Base-by-base conservation (phyloP, 257 asterid species). In the Petrea volubilis region DNA sequence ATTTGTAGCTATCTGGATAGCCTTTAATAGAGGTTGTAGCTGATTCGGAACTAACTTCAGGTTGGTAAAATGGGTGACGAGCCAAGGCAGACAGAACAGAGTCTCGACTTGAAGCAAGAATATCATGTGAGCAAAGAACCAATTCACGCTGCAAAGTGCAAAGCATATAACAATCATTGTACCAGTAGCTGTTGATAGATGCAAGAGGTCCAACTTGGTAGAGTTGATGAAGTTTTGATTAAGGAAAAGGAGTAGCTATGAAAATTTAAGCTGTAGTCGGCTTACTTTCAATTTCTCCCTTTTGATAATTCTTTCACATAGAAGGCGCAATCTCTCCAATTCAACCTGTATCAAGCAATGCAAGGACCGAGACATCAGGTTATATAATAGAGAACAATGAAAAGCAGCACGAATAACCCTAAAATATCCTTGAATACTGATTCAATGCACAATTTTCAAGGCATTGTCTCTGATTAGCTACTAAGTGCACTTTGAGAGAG, bases 211-310 rank as follows among this genome's bases (percentile, higher is more conserved):
- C 40, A 62, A 49, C 21, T 64, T 24, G 52, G 14, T 6, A 25
- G 33, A 38, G 57, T 17, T 12, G 18, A 24, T 6, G 18, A 61
- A 49, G 20, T 31, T 8, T 23, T 29, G 41, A 56, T 27, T 33
- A 9, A 14, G 12, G n/a, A n/a, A n/a, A n/a, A n/a, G 44, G 0
- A 46, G 52, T 21, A 50, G 11, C 47, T 28, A 31, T 29, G 41
- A 67, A 61, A 9, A 18, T 15, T 50, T 18, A 38, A 17, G 8
- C 24, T 29, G 56, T n/a, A 70, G 62, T 64, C 18, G 47, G 60
- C 90, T 82, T 88, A 92, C 99, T 79, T 95, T 95, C 87, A 90
- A 71, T 80, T 95, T 95, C 87, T 95, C 99, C 74, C 99, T 71
- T 79, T 86, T 95, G 68, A 85, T 81, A 68, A 95, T 88, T 83